Conservation (phyloP, 768 basidiomycete genomes). For the Collybia mongolica region DNA sequence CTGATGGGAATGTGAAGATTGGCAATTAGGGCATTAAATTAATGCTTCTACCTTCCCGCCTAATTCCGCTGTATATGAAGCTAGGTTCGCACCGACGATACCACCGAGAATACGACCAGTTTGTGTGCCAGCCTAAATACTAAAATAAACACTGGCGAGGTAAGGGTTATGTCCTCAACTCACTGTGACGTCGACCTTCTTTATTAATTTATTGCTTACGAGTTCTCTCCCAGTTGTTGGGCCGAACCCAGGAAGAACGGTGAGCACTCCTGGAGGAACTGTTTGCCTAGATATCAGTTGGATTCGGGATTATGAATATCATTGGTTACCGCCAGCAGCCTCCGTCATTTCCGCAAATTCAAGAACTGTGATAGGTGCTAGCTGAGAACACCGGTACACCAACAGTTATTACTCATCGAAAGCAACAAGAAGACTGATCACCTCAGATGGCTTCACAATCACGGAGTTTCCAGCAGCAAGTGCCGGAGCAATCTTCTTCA, state of each 20-base stretch:
- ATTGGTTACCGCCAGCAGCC: constrained; percentile 58
- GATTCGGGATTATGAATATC: neutral
- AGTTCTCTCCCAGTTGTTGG: constrained; percentile 61
- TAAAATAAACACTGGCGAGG: neutral
- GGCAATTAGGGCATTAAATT: neutral
- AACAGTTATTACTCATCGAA: neutral
- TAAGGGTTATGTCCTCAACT: constrained; percentile 15
- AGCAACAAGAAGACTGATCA: constrained; percentile 17
- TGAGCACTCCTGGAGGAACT: constrained; percentile 80
- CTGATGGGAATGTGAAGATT: constrained; percentile 29
- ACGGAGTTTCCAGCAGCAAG: constrained; percentile 84
- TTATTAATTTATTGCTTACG: constrained; percentile 61
- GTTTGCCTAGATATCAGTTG: neutral
- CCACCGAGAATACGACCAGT: constrained; percentile 76
- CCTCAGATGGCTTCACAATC: constrained; percentile 82
- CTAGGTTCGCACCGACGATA: constrained; percentile 72
- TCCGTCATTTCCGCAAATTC: constrained; percentile 68
- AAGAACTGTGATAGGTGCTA: constrained; percentile 78
- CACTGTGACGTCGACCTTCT: constrained; percentile 86
- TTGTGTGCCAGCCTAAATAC: constrained; percentile 66
- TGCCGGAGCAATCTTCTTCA: constrained; percentile 88
- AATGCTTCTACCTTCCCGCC: constrained; percentile 70
- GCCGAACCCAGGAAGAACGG: constrained; percentile 75
- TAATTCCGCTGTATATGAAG: constrained; percentile 77
- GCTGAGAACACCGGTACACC: constrained; percentile 29